phyloP scores from a whole-genome alignment of 306 rosid species.

The Abrus pulchellus region DNA sequence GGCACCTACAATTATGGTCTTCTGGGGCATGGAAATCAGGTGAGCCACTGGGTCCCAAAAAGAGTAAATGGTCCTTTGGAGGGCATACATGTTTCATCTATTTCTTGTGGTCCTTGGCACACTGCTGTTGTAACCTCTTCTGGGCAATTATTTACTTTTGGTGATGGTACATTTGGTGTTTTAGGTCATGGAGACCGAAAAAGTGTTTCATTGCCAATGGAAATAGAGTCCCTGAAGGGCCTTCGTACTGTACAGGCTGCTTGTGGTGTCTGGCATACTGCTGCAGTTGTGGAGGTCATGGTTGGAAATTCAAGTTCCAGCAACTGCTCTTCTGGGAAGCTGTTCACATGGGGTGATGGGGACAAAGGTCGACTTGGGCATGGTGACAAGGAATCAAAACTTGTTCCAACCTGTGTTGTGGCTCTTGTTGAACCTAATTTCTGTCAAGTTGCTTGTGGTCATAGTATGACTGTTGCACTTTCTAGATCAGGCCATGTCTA shows the following conservation, averaged over 20 bases:
- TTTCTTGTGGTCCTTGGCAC: conserved; percentile 99
- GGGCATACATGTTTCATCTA: conserved; percentile 92
- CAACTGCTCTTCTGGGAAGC: conserved; percentile 94
- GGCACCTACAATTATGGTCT: conserved; percentile 93
- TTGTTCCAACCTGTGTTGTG: conserved; percentile 94
- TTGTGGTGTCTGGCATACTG: conserved; percentile 99
- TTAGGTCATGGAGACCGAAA: conserved; percentile 91
- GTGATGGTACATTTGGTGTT: conserved; percentile 98
- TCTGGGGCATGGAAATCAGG: conserved; percentile 98
- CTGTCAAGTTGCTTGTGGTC: conserved; percentile 95
- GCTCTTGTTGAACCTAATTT: conserved; percentile 94
- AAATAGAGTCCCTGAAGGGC: conserved; percentile 97
- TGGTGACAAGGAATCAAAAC: conserved; percentile 95
- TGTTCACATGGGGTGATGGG: conserved; percentile 99
- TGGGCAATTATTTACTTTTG: conserved; percentile 96
- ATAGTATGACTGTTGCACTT: conserved; percentile 93
- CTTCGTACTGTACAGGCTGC: conserved; percentile 96
- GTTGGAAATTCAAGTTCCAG: conserved; percentile 93
- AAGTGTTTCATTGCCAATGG: conserved; percentile 88
- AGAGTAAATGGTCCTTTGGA: conserved; percentile 95
- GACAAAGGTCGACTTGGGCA: conserved; percentile 99
- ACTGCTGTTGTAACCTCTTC: conserved; percentile 96
- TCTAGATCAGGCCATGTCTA: conserved; percentile 90
- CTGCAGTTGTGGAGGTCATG: conserved; percentile 99
- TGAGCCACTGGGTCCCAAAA: conserved; percentile 99